Evolutionary conservation across 2,329 filamentous ascomycete species (phyloP), one percentile per base, ranked within the genome.

Genomic region (Chaetomium olivaceum): DNA sequence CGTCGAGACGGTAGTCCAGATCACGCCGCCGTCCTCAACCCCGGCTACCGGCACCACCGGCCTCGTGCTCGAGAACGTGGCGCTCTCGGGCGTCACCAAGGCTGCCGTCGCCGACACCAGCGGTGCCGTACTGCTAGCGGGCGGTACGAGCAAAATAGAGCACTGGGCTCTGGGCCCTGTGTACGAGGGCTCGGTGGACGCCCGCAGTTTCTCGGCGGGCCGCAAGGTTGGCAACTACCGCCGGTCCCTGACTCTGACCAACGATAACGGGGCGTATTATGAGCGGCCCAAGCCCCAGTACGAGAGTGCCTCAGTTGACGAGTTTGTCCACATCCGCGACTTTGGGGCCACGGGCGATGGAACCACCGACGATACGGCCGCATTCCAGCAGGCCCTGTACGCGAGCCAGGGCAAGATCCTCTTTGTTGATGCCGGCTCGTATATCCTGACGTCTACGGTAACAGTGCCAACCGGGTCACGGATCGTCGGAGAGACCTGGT

Each of bases 351-450:
- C 80, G 68, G 90, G 90, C 78, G 86, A 86, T 75, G 85, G 83
- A 60, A 77, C 80, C 0, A 90, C 90, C 23, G 94, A 98, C 76
- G 93, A 97, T 74, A 97, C 93, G 0, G 88, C 79, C 0, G 92
- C 93, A 61, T 96, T 98, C 83, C 97, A 97, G 80, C 61, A 62
- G 56, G 68, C 52, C 9, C 36, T 56, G 1, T 33, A 56, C 52
- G 88, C 88, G 73, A 93, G 93, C 78, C 89, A 92, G 76, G 27
- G 51, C 52, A 56, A 50, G 36, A 57, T 85, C 27, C 19, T 72
- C 5, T 73, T 67, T 33, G 31, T 72, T 25, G 67, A 71, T 48
- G 64, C 69, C 21, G 72, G 72, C 21, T 60, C 62, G 1, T 74
- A 74, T 21, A 74, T 82, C 11, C 75, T 87, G 51, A 80, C 78